phyloP scores from a whole-genome alignment of 1,284 basidiomycete genomes.

The Apiotrichum sp. region DNA sequence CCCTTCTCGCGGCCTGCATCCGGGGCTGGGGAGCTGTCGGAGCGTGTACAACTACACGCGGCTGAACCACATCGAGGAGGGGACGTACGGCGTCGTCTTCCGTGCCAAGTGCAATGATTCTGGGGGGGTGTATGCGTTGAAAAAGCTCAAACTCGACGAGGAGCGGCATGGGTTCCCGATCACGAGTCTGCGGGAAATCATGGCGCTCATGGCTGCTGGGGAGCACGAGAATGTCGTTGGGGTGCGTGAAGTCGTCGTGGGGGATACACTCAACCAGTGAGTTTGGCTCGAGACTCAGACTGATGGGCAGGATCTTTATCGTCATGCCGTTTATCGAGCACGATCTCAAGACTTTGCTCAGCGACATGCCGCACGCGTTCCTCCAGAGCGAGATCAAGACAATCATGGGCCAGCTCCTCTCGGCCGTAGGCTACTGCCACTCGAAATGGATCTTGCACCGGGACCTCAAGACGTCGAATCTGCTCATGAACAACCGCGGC shows the following conservation, averaged over 20 bases:
- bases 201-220: constrained; percentile 79
- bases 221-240: constrained; percentile 91
- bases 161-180: constrained; percentile 98
- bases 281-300: constrained; percentile 43
- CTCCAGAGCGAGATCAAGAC: constrained; percentile 98
- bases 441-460: constrained; percentile 96
- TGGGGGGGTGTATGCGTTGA: constrained; percentile 90
- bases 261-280: constrained; percentile 98
- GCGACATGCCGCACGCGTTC: constrained; percentile 89
- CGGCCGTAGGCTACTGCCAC: constrained; percentile 87
- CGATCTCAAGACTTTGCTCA: constrained; percentile 91
- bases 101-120: constrained; percentile 89
- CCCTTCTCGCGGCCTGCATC: constrained; percentile 67
- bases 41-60: constrained; percentile 89
- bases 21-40: constrained; percentile 69
- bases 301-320: constrained; percentile 73
- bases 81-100: constrained; percentile 96
- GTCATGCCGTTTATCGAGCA: constrained; percentile 99
- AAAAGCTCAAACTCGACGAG: constrained; percentile 96
- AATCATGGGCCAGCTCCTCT: constrained; percentile 85
- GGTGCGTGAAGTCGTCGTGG: constrained; percentile 93
- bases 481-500: constrained; percentile 98
- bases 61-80: constrained; percentile 98
- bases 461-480: constrained; percentile 94
- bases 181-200: constrained; percentile 89